These are phyloP conservation scores for Epichloe sylvatica DNA, from an alignment of 2,329 filamentous ascomycete species.

Conservation along the genomic window DNA sequence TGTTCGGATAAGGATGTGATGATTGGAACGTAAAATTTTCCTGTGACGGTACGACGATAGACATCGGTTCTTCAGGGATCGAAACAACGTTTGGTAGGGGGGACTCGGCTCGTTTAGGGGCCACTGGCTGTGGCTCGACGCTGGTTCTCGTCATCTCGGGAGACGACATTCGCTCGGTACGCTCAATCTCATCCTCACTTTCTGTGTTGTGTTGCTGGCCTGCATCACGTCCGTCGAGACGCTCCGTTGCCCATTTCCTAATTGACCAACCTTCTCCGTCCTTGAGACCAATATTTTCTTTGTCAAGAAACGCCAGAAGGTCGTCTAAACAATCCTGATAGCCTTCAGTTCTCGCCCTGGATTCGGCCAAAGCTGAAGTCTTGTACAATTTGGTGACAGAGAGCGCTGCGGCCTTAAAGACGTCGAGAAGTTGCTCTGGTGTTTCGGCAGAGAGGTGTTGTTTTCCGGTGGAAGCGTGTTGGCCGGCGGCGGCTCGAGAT, in stretches of 20 bases:
- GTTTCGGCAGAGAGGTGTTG: conserved; percentile 23
- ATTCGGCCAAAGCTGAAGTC: conserved; percentile 65
- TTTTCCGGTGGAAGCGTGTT: conserved; percentile 13
- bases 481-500: conserved; percentile 1
- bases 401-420: conserved; percentile 83
- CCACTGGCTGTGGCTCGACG: conserved; percentile 23
- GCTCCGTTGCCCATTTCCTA: conserved; percentile 53
- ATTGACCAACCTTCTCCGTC: conserved; percentile 63
- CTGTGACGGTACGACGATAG: conserved; percentile 38
- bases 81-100: conserved; percentile 13
- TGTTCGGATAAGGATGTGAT: conserved; percentile 43
- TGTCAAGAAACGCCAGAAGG: conserved; percentile 71
- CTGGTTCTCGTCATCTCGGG: conserved; percentile 40
- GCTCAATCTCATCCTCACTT: conserved; percentile 56
- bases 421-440: conserved; percentile 60
- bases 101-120: conserved; percentile 14
- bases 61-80: conserved; percentile 18
- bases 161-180: conserved; percentile 45
- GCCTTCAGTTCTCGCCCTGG: conserved; percentile 62
- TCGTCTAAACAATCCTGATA: conserved; percentile 94
- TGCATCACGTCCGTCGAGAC: conserved; percentile 48
- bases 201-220: conserved; percentile 40
- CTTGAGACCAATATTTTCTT: conserved; percentile 59
- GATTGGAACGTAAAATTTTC: conserved; percentile 59
- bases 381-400: conserved; percentile 96